Evolutionary conservation across 495 filamentous ascomycete species (phyloP), one percentile per base, ranked within the genome.

Genomic region (Rhizodiscina lignyota): DNA sequence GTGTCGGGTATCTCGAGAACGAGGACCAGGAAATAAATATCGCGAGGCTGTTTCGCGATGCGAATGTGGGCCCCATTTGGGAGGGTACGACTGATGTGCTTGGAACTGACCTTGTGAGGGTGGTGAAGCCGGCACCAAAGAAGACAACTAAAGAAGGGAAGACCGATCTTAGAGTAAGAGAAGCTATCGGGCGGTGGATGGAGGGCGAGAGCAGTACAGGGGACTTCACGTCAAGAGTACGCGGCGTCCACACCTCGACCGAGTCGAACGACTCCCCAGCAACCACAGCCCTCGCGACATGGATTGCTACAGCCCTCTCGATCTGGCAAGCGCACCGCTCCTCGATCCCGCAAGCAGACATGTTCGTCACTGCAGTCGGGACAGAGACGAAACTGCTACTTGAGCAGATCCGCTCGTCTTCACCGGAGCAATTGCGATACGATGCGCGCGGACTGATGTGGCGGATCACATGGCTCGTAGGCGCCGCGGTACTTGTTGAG

Each of bases 61-160:
- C 64, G 1, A 59, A 66, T 4, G 74, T 80, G 2, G 61, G 74
- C 21, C 62, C 66, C 18, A 82, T 82, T 36, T 83, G 79, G 75
- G 79, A 83, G 48, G 79, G 79, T 3, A 83, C 79, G 2, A 80
- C 74, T 5, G 74, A 81, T 43, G 72, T 83, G 2, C 48, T 84
- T 17, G 66, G 66, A 4, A 64, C 62, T 20, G 78, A 83, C 39
- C 56, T 71, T 5, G 54, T 79, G 26, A 53, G 68, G 1, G 67
- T 69, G n/a, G 39, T 71, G 24, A 15, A n/a, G 16, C 4, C 20
- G 16, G n/a, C n/a, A n/a, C n/a, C n/a, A n/a, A n/a, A n/a, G n/a
- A n/a, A n/a, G n/a, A n/a, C n/a, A n/a, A n/a, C n/a, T n/a, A n/a
- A n/a, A n/a, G n/a, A n/a, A n/a, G n/a, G n/a, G n/a, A n/a, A n/a